Conservation (phyloP, 1,284 basidiomycete genomes). For the Irpex sp. region DNA sequence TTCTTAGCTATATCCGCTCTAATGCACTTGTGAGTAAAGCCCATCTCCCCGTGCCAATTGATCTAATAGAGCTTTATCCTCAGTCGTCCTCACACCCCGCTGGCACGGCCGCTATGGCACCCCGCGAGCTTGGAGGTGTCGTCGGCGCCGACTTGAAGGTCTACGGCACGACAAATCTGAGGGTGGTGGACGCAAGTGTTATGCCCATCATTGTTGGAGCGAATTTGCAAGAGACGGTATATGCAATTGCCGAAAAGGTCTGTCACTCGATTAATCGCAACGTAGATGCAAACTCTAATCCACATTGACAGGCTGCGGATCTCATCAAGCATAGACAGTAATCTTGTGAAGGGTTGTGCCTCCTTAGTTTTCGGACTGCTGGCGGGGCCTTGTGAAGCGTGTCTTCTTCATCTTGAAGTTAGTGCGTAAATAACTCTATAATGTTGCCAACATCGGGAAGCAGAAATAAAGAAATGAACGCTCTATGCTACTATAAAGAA, state of each 20-base stretch:
- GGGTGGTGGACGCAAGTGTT: slow-evolving; percentile 36
- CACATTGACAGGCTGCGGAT: no score
- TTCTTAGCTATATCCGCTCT: slow-evolving; percentile 3
- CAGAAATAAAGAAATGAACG: no score
- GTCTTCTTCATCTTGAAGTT: no score
- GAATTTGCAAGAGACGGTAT: slow-evolving; percentile 2
- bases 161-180: slow-evolving; percentile 42
- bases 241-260: slow-evolving; percentile 9
- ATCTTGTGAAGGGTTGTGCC: no score
- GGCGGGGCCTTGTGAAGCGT: no score
- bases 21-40: background rate
- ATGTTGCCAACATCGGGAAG: no score
- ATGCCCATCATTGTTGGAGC: slow-evolving; percentile 26
- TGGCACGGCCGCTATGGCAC: slow-evolving; percentile 14
- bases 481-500: no score
- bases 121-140: slow-evolving; percentile 23
- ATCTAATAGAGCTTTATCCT: background rate
- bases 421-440: no score
- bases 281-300: background rate
- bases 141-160: slow-evolving; percentile 37
- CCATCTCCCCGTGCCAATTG: background rate
- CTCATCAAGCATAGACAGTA: no score
- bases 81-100: background rate
- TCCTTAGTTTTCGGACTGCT: background rate
- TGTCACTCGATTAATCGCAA: background rate